Evolutionary conservation across 2,329 filamentous ascomycete species (phyloP).

Genomic region (Pestalotiopsis sp.): DNA sequence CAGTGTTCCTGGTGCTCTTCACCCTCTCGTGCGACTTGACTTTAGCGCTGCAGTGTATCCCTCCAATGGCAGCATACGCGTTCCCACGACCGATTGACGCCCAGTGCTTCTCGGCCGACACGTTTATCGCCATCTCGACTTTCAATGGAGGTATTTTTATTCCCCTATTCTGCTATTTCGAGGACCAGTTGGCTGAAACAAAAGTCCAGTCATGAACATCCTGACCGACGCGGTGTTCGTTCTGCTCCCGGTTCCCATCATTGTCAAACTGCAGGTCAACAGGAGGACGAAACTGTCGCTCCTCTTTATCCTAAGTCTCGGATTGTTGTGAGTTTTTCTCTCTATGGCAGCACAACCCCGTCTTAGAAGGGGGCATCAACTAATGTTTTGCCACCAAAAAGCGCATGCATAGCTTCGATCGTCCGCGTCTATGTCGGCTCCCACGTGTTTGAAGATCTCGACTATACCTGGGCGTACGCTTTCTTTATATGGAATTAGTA

Average conservation of each 20-base stretch:
- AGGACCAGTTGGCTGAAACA: not conserved
- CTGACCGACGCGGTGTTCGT: slow-evolving; percentile 14
- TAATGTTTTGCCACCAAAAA: not conserved
- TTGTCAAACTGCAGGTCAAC: slow-evolving; percentile 16
- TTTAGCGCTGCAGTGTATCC: slow-evolving; percentile 13
- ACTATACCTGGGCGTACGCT: slow-evolving; percentile 10
- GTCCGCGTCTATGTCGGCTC: slow-evolving; percentile 7
- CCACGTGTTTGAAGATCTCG: slow-evolving; percentile 10
- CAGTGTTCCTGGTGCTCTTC: slow-evolving; percentile 14
- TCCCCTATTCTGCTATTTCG: not conserved
- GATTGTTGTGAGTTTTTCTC: slow-evolving; percentile 10
- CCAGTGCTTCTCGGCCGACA: slow-evolving; percentile 9
- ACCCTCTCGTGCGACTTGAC: slow-evolving; percentile 14
- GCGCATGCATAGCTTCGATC: slow-evolving; percentile 14
- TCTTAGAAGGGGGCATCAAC: too few relatives aligned
- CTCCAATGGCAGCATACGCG: not conserved
- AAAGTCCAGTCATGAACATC: slow-evolving; percentile 13
- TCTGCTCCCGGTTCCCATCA: slow-evolving; percentile 14
- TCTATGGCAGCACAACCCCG: not conserved
- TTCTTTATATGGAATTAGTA: slow-evolving; percentile 16
- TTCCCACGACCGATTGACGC: slow-evolving; percentile 5
- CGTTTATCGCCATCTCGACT: slow-evolving; percentile 8
- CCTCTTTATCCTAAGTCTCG: slow-evolving; percentile 12
- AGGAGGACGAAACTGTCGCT: slow-evolving; percentile 10
- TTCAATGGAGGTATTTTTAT: slow-evolving; percentile 11